Evolutionary conservation across 495 filamentous ascomycete species (phyloP).

Genomic region (Hypomontagnella submonticulosa): DNA sequence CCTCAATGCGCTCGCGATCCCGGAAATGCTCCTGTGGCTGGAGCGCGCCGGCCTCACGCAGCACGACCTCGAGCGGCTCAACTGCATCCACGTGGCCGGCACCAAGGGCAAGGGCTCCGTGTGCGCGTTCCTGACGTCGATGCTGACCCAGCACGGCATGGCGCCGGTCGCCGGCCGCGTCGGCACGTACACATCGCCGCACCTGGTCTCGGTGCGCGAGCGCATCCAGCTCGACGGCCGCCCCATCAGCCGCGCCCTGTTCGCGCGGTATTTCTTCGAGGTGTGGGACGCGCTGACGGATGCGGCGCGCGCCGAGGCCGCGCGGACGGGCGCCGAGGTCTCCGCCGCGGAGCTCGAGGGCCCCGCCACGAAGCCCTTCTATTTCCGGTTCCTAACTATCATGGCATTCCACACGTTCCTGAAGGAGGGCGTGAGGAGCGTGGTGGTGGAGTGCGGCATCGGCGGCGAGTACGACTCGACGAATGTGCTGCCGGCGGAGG

Average conservation of each 20-base stretch:
- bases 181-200: constrained; percentile 75
- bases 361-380: constrained; percentile 63
- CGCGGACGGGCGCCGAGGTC: constrained; percentile 10
- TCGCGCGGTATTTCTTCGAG: constrained; percentile 72
- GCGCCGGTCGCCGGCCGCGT: constrained; percentile 50
- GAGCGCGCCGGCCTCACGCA: constrained; percentile 74
- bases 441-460: constrained; percentile 62
- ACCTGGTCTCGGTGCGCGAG: constrained; percentile 70
- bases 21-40: constrained; percentile 87
- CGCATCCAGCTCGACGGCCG: constrained; percentile 69
- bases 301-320: constrained; percentile 56
- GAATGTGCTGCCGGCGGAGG: constrained; percentile 53
- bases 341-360: constrained; percentile 37
- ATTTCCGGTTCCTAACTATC: constrained; percentile 65
- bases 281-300: constrained; percentile 68
- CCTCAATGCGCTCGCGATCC: constrained; percentile 80
- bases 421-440: constrained; percentile 52
- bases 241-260: constrained; percentile 62
- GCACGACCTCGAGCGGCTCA: constrained; percentile 47
- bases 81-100: constrained; percentile 68
- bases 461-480: constrained; percentile 65
- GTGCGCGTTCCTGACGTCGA: constrained; percentile 57
- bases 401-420: constrained; percentile 59
- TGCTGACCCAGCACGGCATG: constrained; percentile 52
- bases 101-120: constrained; percentile 72